phyloP scores from a whole-genome alignment of 768 basidiomycete genomes.

The Pulveroboletus sp. region DNA sequence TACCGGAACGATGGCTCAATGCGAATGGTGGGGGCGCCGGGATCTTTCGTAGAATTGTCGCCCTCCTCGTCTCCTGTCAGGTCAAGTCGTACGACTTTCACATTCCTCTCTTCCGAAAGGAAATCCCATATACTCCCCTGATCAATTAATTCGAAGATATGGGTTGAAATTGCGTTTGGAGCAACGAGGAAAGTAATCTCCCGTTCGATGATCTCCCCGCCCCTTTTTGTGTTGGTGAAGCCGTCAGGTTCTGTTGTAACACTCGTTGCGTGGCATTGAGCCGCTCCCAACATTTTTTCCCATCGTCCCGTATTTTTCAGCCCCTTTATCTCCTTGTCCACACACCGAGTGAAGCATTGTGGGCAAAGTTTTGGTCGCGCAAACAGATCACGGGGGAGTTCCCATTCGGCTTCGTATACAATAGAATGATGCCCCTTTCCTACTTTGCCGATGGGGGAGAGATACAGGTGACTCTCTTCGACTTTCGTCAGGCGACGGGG shows the following conservation, averaged over 20 bases:
- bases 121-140: background rate
- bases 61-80: background rate
- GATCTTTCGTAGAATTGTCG: background rate
- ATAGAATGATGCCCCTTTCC: slow-evolving; percentile 52
- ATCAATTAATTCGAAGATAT: background rate
- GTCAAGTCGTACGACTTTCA: background rate
- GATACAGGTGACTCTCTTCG: slow-evolving; percentile 47
- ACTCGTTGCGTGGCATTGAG: background rate
- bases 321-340: slow-evolving; percentile 17
- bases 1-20: slow-evolving; percentile 16
- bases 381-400: slow-evolving; percentile 44
- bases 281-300: slow-evolving; percentile 15
- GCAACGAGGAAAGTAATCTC: slow-evolving; percentile 14
- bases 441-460: slow-evolving; percentile 34
- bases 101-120: background rate
- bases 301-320: slow-evolving; percentile 24
- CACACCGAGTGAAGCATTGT: slow-evolving; percentile 35
- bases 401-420: slow-evolving; percentile 49
- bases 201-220: slow-evolving; percentile 18
- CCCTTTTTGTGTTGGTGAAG: background rate
- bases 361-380: slow-evolving; percentile 35
- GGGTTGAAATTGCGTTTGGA: background rate
- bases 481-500: slow-evolving; percentile 18
- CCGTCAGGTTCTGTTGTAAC: too few relatives aligned
- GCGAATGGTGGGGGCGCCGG: slow-evolving; percentile 1